A percentile compares a stretch with the other conserved stretches of the same genome.
Evolutionary conservation across 305 asterid genomes (phyloP).

Genomic region (Salvia sclarea): DNA sequence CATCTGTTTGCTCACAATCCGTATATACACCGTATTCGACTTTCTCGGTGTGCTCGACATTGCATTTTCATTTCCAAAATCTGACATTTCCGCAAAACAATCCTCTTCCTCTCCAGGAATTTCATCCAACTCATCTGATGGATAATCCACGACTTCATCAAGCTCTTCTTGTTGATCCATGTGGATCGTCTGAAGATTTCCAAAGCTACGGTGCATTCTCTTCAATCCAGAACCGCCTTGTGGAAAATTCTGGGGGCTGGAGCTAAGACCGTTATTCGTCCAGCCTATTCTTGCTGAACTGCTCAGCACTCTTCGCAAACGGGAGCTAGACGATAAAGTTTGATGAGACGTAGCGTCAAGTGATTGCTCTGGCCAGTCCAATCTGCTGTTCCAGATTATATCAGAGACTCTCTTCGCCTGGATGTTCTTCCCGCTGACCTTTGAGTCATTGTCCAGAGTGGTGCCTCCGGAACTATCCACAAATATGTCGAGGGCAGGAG

Average conservation of each 20-base stretch:
- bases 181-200: constrained; percentile 51
- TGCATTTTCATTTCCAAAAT: constrained; percentile 26
- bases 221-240: constrained; percentile 45
- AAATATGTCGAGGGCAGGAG: constrained; percentile 45
- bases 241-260: constrained; percentile 27
- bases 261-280: constrained; percentile 31
- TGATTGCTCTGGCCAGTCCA: constrained; percentile 90
- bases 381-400: constrained; percentile 34
- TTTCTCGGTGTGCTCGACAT: constrained; percentile 23
- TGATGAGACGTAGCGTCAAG: constrained; percentile 66
- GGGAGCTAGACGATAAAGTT: constrained; percentile 49
- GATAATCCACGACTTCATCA: constrained; percentile 48
- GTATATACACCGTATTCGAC: constrained; percentile 51
- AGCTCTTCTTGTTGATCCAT: constrained; percentile 47
- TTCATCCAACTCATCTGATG: constrained; percentile 48
- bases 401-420: constrained; percentile 43
- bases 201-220: constrained; percentile 64
- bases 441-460: constrained; percentile 23
- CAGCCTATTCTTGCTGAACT: constrained; percentile 56
- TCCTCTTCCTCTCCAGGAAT: constrained; percentile 61
- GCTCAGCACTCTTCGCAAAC: constrained; percentile 62
- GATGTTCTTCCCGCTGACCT: constrained; percentile 33
- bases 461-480: constrained; percentile 36
- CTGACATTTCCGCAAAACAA: constrained; percentile 43
- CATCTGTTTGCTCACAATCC: constrained; percentile 96